Base-by-base conservation (phyloP, 2,329 filamentous ascomycete genomes). In the Sclerotiophoma versabilis region DNA sequence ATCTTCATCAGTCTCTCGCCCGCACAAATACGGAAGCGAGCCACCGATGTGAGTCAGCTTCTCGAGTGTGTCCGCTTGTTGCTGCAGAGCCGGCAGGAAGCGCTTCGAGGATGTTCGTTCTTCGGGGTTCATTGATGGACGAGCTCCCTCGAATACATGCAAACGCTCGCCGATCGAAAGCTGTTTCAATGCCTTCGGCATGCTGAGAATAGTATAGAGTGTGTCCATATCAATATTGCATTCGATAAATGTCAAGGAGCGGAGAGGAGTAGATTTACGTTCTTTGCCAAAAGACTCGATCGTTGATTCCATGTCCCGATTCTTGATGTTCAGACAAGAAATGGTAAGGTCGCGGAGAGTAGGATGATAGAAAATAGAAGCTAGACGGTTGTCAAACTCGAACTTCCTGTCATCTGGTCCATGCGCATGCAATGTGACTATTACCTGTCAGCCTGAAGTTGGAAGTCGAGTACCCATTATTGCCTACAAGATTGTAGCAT, bases 341-440 rank as follows among this genome's bases (percentile, higher is more conserved):
- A 75, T 49, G 1, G 63, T 71, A 19, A 75, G 65, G 1, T 61
- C 46, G 2, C 64, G 66, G 6, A 75, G 53, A 4, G 69, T 71
- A 2, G 72, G 72, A 49, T 74, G 71, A 17, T 63, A 57, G 29
- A 75, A 74, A 33, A 75, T 66, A 3, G 67, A 59, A 11, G 68
- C 62, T 4, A 60, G 61, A 1, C 59, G 58, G 12, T 64, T 60
- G 19, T 57, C 65, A 22, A 75, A 60, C 2, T 39, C 29, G 47
- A 73, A 75, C 30, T 68, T 71, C 14, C 47, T 59, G 5, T 65
- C 59, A 29, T 63, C 66, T 1, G 59, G 51, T 11, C 68, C 66
- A 53, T 75, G 72, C 0, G 64, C 66, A 47, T 75, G 72, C 15
- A 74, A 59, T 8, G 66, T 71, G 17, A 75, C 70, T 74, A 17